A percentile compares a stretch with the other conserved stretches of the same genome.
These are phyloP conservation scores for Acrasis kona DNA, from an alignment of 78 protist genomes.

Conservation along the genomic window DNA sequence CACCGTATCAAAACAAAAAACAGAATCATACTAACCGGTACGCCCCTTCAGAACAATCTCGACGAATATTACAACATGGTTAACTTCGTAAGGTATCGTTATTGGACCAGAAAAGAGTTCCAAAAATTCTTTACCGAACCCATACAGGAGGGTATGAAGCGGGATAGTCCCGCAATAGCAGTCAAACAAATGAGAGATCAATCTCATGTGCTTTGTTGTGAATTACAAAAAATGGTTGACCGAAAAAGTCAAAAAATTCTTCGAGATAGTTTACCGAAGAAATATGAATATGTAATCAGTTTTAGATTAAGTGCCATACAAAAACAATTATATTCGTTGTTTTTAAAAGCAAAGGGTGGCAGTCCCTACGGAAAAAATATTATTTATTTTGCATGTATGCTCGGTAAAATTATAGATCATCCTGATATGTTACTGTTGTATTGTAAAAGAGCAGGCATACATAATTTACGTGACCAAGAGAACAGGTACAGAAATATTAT, in stretches of 20 bases:
- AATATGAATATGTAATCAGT: conserved; percentile 4
- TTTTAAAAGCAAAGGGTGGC: not conserved
- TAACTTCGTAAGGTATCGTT: conserved; percentile 35
- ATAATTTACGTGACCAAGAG: too few species aligned
- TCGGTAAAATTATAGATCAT: not conserved
- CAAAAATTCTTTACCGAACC: conserved; percentile 30
- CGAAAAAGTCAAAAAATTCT: not conserved
- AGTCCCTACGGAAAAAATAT: not conserved
- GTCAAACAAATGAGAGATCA: conserved; percentile 9
- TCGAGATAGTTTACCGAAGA: not conserved
- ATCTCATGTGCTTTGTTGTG: not conserved
- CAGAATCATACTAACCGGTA: conserved; percentile 68
- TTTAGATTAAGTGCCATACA: not conserved
- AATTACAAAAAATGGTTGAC: conserved; percentile 16
- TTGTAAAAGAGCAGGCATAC: too few species aligned
- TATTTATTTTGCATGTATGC: not conserved
- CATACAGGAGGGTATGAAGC: conserved; percentile 21
- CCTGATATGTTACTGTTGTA: not conserved
- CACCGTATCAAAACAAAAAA: not conserved
- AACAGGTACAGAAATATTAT: too few species aligned
- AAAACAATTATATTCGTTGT: not conserved
- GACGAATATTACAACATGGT: conserved; percentile 74
- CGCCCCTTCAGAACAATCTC: conserved; percentile 79
- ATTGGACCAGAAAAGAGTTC: conserved; percentile 30
- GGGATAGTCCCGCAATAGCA: not conserved